Conservation (phyloP, 139 green algal species). For the Chlorella vulgaris region DNA sequence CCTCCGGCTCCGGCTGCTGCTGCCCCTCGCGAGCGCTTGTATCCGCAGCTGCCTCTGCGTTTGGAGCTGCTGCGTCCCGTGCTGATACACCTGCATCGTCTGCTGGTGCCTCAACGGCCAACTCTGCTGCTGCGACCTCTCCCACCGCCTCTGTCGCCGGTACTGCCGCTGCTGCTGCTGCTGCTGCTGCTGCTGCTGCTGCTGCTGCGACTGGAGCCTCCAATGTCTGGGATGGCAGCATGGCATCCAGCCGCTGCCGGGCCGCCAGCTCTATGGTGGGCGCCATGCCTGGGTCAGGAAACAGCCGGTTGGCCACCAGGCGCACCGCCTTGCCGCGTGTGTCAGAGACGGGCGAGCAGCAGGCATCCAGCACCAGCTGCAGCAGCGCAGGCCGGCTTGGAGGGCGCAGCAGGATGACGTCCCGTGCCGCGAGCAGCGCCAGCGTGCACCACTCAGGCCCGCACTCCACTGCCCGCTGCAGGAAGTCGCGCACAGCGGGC, state of each 20-base stretch:
- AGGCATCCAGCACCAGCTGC: constrained; percentile 54
- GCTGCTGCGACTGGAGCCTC: constrained; percentile 17
- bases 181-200: not conserved
- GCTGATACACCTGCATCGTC: not conserved
- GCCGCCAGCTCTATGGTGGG: constrained; percentile 54
- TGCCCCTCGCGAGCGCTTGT: not conserved
- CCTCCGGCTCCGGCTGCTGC: not conserved
- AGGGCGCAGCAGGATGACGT: constrained; percentile 57
- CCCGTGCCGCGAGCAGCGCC: constrained; percentile 48
- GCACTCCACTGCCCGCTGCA: constrained; percentile 39
- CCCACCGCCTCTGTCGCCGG: not conserved
- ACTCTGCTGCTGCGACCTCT: too few relatives aligned
- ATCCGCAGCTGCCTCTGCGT: not conserved
- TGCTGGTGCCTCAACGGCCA: too few relatives aligned
- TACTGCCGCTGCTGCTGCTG: not conserved
- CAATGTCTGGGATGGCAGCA: not conserved
- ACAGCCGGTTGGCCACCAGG: constrained; percentile 67
- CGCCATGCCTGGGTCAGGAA: constrained; percentile 43
- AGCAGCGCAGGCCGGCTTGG: constrained; percentile 47
- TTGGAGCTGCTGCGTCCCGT: not conserved
- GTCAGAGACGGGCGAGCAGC: constrained; percentile 23
- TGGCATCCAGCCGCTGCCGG: constrained; percentile 37
- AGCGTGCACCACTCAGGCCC: constrained; percentile 60
- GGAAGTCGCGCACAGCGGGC: constrained; percentile 39
- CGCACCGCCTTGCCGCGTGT: constrained; percentile 60